Conservation (phyloP, 75 land plant genomes). For the Cryptomeria japonica region DNA sequence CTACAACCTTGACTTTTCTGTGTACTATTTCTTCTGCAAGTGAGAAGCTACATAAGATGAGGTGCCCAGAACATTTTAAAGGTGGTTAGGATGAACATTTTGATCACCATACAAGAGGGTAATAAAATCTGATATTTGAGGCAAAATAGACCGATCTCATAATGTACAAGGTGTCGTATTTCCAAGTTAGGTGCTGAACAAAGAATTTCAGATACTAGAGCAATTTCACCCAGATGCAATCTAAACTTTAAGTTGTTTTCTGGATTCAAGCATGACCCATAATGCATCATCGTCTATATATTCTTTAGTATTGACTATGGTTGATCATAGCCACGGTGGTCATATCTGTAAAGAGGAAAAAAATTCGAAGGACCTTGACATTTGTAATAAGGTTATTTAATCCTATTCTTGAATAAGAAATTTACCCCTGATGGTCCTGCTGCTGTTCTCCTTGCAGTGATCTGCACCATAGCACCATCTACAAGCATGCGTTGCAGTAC, state of each 20-base stretch:
- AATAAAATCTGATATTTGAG: background rate
- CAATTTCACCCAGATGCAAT: background rate
- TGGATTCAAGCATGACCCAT: background rate
- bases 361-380: background rate
- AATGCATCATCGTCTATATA: background rate
- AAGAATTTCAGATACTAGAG: background rate
- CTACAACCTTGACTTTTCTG: background rate
- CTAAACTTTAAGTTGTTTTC: background rate
- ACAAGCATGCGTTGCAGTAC: conserved; percentile 78
- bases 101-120: conserved; percentile 5
- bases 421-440: conserved; percentile 43
- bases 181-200: background rate
- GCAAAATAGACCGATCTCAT: background rate
- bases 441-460: conserved; percentile 76
- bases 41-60: background rate
- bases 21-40: background rate
- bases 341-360: background rate
- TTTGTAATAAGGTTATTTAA: conserved; percentile 5
- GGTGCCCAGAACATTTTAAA: background rate
- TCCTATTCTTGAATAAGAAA: conserved; percentile 59
- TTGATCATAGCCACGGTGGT: background rate
- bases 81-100: background rate
- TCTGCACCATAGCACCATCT: conserved; percentile 77
- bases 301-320: background rate
- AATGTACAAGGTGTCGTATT: background rate